Conservation (phyloP, 2,329 filamentous ascomycete genomes). For the Uncinocarpus reesii region DNA sequence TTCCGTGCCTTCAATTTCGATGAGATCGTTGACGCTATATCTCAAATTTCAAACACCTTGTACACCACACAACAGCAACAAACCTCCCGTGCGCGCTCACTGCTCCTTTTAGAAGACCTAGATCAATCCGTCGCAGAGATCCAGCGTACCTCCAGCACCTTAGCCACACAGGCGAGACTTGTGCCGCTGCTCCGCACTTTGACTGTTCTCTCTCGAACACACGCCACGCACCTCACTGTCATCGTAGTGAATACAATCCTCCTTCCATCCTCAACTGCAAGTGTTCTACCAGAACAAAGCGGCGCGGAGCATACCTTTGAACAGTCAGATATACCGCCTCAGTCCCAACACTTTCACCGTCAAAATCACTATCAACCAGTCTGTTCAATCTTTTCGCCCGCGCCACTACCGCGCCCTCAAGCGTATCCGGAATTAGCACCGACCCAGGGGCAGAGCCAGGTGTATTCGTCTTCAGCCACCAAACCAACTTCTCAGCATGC, state of each 20-base stretch:
- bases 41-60: constrained; percentile 16
- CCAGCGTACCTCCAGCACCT: constrained; percentile 31
- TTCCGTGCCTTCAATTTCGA: constrained; percentile 15
- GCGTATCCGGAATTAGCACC: not conserved
- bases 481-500: not conserved
- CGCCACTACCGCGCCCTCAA: not conserved
- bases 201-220: constrained; percentile 26
- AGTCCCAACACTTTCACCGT: not conserved
- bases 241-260: constrained; percentile 31
- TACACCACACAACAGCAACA: constrained; percentile 7
- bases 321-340: not conserved
- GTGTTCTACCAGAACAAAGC: not conserved
- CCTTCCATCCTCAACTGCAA: constrained; percentile 12
- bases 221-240: constrained; percentile 25
- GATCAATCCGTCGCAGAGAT: constrained; percentile 30
- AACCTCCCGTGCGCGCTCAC: not conserved
- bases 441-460: not conserved
- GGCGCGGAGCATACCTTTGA: not conserved
- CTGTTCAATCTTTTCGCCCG: not conserved
- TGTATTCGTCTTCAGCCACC: constrained; percentile 14
- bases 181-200: constrained; percentile 26
- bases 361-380: not conserved
- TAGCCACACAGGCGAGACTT: constrained; percentile 27
- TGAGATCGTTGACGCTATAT: constrained; percentile 16
- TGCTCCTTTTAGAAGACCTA: constrained; percentile 30